Percentiles rank a stretch among this genome's conserved stretches.
Conservation (phyloP, 2,329 filamentous ascomycete genomes). For the Hypoxylon sp. region DNA sequence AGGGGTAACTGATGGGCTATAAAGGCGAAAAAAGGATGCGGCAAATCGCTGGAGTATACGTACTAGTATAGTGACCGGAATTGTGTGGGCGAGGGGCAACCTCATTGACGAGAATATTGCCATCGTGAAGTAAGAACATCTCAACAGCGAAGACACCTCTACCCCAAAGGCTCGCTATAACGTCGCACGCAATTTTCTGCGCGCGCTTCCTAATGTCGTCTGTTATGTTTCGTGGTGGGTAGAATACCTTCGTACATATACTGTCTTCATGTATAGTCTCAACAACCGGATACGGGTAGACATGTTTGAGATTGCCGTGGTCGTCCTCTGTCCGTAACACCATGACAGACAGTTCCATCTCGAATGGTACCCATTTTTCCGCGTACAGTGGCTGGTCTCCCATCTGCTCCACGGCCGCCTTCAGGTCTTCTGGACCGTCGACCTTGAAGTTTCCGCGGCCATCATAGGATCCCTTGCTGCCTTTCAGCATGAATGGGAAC, state of each 20-base stretch:
- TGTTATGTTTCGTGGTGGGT: constrained; percentile 81
- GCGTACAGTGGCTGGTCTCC: constrained; percentile 83
- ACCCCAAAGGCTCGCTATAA: constrained; percentile 84
- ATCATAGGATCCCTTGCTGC: constrained; percentile 91
- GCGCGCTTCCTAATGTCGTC: constrained; percentile 73
- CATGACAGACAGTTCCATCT: constrained; percentile 92
- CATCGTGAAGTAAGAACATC: constrained; percentile 87
- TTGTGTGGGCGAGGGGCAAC: constrained; percentile 73
- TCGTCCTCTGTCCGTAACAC: constrained; percentile 88
- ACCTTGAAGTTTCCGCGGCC: constrained; percentile 79
- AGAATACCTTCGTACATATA: constrained; percentile 93
- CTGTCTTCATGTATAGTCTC: constrained; percentile 97
- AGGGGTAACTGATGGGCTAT: too few species aligned
- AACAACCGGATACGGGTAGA: constrained; percentile 86
- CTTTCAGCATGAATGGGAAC: constrained; percentile 93
- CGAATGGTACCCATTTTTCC: constrained; percentile 90
- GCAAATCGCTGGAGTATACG: constrained; percentile 8
- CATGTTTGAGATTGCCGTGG: constrained; percentile 62
- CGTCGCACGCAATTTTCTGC: constrained; percentile 82
- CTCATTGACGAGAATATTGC: constrained; percentile 84
- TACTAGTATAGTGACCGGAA: constrained; percentile 89
- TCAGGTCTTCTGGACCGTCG: constrained; percentile 61
- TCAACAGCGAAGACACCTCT: constrained; percentile 97
- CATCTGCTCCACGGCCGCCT: constrained; percentile 77
- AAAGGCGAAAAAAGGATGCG: background rate